These are phyloP conservation scores for Microstegium vimineum DNA, from an alignment of 176 grass and related monocot genomes.

Conservation along the genomic window DNA sequence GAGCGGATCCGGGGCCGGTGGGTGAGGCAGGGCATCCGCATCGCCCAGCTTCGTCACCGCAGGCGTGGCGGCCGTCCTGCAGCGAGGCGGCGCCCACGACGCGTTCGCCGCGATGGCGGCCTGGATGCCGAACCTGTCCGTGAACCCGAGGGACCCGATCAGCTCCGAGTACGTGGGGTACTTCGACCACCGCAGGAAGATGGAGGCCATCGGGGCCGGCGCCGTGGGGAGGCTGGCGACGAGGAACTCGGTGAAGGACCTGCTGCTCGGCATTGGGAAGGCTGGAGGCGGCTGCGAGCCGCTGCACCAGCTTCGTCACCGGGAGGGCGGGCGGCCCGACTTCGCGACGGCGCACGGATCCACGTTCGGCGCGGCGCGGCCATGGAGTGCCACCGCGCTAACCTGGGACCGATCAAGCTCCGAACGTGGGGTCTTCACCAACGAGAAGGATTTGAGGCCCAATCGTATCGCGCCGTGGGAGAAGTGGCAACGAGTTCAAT, in stretches of 20 bases:
- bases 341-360: conserved; percentile 73
- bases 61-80: conserved; percentile 36
- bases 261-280: conserved; percentile 49
- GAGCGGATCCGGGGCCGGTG: conserved; percentile 55
- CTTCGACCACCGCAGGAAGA: conserved; percentile 66
- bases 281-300: conserved; percentile 41
- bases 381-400: conserved; percentile 36
- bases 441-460: too few relatives aligned
- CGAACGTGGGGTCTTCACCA: too few relatives aligned
- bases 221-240: conserved; percentile 60
- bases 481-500: too few relatives aligned
- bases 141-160: conserved; percentile 62
- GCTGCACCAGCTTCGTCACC: conserved; percentile 72
- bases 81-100: not conserved
- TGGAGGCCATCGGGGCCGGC: conserved; percentile 68
- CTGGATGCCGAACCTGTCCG: conserved; percentile 67
- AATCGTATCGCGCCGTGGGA: too few relatives aligned
- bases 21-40: conserved; percentile 51
- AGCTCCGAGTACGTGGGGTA: conserved; percentile 71
- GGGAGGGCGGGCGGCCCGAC: conserved; percentile 33
- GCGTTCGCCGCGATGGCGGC: conserved; percentile 46
- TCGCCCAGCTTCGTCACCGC: conserved; percentile 60
- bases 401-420: not conserved
- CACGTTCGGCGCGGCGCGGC: conserved; percentile 64
- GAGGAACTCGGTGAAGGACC: conserved; percentile 62